Evolutionary conservation across 192 early-diverging fungal genomes (phyloP), one percentile per base, ranked within the genome.

Genomic region (Coemansia sp.): DNA sequence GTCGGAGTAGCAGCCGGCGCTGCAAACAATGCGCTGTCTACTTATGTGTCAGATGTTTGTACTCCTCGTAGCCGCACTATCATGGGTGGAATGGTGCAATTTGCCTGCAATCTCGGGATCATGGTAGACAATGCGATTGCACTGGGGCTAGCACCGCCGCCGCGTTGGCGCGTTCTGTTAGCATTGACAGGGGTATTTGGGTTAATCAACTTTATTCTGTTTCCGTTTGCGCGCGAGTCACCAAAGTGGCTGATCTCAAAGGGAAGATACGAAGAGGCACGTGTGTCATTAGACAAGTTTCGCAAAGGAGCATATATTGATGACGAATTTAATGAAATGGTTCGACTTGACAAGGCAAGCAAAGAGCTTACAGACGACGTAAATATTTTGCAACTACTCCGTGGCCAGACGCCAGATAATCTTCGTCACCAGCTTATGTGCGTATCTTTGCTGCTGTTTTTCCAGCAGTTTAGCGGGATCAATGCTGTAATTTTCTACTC

Each of bases 381-480:
- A 56, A 84, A 88, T 29, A 81, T 86, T 5, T 42, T 73, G 22
- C 59, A 83, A 23, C 75, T 92, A 4, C 66, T 91, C 19, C 67
- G 70, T 25, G 81, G 84, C 6, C 67, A 77, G 17, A 80, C 83
- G 2, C 78, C 78, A 0, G 78, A 84, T 39, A 84, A 86, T 24
- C 74, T 92, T 60, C 72, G 86, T 7, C 72, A 77, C 50, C 86
- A 90, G 54, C 83, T 93, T 0, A 36, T 92, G 27, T 83, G 84
- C 24, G 87, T 88, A 14, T 78, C 90, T 17, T 64, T 81, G 3
- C 62, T 93, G 17, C 87, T 93, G 75, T 79, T 90, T 14, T 74
- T 86, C 59, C 94, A 95, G 76, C 94, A 95, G 81, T 84, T 94
- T 46, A 87, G 85, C 55, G 94, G 92, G 23, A 93, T 95, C 76